These are phyloP conservation scores for Penicillium sp. DNA, from an alignment of 2,329 filamentous ascomycete species.

Conservation along the genomic window DNA sequence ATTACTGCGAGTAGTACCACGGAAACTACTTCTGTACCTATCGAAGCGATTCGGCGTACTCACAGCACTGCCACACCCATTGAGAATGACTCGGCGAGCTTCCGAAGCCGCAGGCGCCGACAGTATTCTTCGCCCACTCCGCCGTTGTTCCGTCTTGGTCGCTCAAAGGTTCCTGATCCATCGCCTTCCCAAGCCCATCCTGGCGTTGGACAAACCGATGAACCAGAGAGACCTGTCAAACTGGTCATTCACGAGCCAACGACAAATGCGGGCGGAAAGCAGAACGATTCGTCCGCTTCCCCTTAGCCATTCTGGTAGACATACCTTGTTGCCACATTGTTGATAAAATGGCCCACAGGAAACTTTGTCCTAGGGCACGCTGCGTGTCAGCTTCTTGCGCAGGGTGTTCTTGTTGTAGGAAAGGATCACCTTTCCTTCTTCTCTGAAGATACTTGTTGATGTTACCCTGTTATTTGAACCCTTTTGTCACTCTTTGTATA, in stretches of 20 bases:
- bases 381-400: background rate
- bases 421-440: background rate
- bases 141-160: slow-evolving; percentile 29
- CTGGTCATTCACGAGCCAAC: slow-evolving; percentile 20
- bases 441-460: background rate
- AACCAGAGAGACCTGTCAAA: slow-evolving; percentile 36
- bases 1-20: slow-evolving; percentile 44
- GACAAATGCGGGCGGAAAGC: background rate
- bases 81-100: slow-evolving; percentile 11
- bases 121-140: slow-evolving; percentile 16
- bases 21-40: slow-evolving; percentile 31
- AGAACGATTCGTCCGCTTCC: background rate
- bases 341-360: background rate
- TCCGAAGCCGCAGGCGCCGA: slow-evolving; percentile 27
- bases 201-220: slow-evolving; percentile 24
- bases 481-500: background rate
- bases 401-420: background rate
- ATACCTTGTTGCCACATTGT: background rate
- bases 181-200: slow-evolving; percentile 21
- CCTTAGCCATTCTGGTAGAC: background rate
- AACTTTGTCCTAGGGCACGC: background rate
- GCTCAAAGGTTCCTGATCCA: slow-evolving; percentile 23
- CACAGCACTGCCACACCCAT: slow-evolving; percentile 36
- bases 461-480: background rate
- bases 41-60: slow-evolving; percentile 27